phyloP scores from a whole-genome alignment of 2,329 filamentous ascomycete species.

The Microthyrium microscopicum region DNA sequence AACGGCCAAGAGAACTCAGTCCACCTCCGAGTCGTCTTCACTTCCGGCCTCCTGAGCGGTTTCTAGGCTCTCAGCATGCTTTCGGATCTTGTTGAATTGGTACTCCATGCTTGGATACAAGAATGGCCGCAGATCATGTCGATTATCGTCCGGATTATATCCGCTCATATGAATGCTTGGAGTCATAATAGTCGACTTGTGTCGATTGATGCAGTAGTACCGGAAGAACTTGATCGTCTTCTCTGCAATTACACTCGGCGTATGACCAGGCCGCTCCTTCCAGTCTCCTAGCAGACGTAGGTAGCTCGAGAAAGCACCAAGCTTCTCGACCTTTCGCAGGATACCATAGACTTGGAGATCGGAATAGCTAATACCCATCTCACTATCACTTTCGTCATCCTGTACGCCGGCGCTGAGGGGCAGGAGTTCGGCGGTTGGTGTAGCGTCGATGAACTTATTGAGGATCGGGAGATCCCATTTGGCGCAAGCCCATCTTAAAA shows the following conservation, averaged over 20 bases:
- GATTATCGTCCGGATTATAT: constrained; percentile 41
- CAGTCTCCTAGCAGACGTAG: constrained; percentile 35
- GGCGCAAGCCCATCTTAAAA: constrained; percentile 47
- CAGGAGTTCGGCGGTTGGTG: constrained; percentile 46
- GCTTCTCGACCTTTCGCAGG: constrained; percentile 36
- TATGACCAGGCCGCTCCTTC: constrained; percentile 20
- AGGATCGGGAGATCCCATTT: constrained; percentile 49
- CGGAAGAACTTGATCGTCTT: constrained; percentile 16
- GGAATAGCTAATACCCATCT: constrained; percentile 33
- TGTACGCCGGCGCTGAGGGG: constrained; percentile 50
- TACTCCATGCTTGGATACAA: constrained; percentile 29
- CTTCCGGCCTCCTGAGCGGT: too few species aligned
- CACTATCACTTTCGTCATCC: constrained; percentile 37
- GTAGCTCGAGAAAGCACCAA: constrained; percentile 39
- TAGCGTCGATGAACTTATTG: constrained; percentile 45
- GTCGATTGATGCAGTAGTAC: constrained; percentile 46
- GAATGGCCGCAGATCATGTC: constrained; percentile 41
- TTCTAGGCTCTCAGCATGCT: too few species aligned
- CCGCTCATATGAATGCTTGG: constrained; percentile 16
- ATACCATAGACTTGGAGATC: constrained; percentile 37
- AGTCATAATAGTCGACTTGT: constrained; percentile 28
- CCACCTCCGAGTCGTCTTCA: constrained; percentile 18
- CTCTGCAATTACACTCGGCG: background rate
- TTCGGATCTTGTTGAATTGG: constrained; percentile 23
- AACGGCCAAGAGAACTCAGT: too few species aligned